A percentile compares a stretch with the other conserved stretches of the same genome.
Evolutionary conservation across 1,284 basidiomycete genomes (phyloP).

Genomic region (Takashimella koratensis): DNA sequence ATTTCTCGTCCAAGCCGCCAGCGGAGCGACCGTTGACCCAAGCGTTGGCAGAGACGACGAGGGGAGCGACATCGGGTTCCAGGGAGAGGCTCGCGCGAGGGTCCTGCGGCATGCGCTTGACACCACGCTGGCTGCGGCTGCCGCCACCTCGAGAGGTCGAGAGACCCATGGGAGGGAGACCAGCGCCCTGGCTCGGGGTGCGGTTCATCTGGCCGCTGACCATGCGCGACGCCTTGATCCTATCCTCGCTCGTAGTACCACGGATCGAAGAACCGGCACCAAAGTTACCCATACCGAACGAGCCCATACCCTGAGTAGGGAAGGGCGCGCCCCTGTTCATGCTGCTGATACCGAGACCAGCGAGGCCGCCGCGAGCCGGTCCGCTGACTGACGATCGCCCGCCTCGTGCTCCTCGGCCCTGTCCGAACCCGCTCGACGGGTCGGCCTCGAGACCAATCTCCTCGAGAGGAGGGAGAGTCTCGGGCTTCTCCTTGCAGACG

Average conservation of each 20-base stretch:
- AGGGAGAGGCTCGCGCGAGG: conserved; percentile 17
- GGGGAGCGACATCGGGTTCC: conserved; percentile 62
- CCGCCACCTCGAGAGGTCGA: conserved; percentile 26
- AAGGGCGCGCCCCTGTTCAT: conserved; percentile 9
- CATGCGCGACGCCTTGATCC: conserved; percentile 52
- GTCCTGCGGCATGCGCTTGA: conserved; percentile 39
- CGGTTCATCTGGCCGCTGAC: conserved; percentile 59
- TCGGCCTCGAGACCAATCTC: conserved; percentile 83
- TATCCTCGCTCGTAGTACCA: conserved; percentile 64
- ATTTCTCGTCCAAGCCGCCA: conserved; percentile 57
- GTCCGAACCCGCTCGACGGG: conserved; percentile 49
- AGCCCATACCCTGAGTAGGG: conserved; percentile 36
- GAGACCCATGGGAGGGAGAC: conserved; percentile 23
- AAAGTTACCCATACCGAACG: conserved; percentile 73
- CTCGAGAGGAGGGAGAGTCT: conserved; percentile 80
- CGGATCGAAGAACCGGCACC: conserved; percentile 49
- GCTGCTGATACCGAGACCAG: conserved; percentile 57
- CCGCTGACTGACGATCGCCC: conserved; percentile 46
- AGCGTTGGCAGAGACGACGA: conserved; percentile 73
- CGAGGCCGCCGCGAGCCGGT: conserved; percentile 54
- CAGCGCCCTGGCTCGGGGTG: conserved; percentile 64
- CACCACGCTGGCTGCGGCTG: conserved; percentile 41
- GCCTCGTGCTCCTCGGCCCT: conserved; percentile 26
- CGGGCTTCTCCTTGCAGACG: conserved; percentile 92
- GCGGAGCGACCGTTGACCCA: conserved; percentile 60